Base-by-base conservation (phyloP, 768 basidiomycete species). In the Hemileccinum impolitum region DNA sequence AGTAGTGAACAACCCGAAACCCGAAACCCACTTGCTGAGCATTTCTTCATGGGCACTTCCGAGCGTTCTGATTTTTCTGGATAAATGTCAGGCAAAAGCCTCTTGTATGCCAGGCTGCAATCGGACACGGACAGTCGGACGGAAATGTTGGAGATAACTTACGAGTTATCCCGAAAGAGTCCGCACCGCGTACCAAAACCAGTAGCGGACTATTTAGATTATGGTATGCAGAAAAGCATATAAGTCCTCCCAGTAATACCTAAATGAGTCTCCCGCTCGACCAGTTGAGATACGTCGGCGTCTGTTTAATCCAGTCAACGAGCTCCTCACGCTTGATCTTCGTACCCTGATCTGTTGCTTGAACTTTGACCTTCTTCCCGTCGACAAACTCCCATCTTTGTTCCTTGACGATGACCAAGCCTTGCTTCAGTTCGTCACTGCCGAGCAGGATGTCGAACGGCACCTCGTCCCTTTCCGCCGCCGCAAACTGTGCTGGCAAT, bases 391-490 rank as follows among this genome's bases (percentile, higher is more conserved):
- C 80, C 89, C 89, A 91, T 43, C 70, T 78, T 67, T 98, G 95
- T 66, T 94, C 86, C 72, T 97, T 97, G 48, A 99, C 89, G 32
- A 84, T 80, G 26, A 96, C 92, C 34, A 87, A 70, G 4, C 95
- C 96, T 39, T 80, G 78, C 61, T 82, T 84, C 48, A 93, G 71
- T 72, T 99, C 95, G 48, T 88, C 85, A 1, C 78, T 79, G 9
- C 93, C 94, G n/a, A 98, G 72, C 55, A 98, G 90, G 48, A 97
- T 78, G 2, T 88, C 94, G 68, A 92, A 96, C 0, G 94, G 95
- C 36, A 91, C 90, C 55, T 91, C 86, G 60, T 97, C 94, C 63
- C 75, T 84, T 71, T 96, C 96, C 23, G 88, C 90, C 1, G 86
- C 85, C 18, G 88, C 88, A 63, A 95, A 97, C 62, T 99, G 95